Base-by-base conservation (phyloP, 768 basidiomycete genomes). In the Mycena pura region DNA sequence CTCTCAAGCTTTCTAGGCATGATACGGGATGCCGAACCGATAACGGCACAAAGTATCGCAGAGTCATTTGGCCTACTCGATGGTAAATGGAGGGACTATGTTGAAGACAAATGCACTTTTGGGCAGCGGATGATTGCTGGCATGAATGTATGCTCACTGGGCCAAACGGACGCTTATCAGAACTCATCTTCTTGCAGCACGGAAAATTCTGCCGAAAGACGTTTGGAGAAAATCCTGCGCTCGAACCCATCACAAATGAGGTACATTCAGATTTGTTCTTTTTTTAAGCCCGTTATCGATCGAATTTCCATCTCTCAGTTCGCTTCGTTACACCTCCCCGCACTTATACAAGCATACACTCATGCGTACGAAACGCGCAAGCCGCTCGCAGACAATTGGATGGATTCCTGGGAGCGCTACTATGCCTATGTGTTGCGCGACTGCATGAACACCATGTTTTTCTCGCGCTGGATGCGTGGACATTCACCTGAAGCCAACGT, bases 401-500 rank as follows among this genome's bases (percentile, higher is more conserved):
- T 62, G 60, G 60, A 62, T 43, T 56, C 53, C n/a, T 62, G 47
- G 47, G 60, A 62, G 19, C 53, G 60, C 14, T 62, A 44, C 41
- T 62, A 62, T 28, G 53, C 40, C 14, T 43, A 56, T 32, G 53
- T 62, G 7, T 40, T 62, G n/a, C 9, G 25, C 24, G 53, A 55
- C 27, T 56, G 47, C 34, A 9, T 62, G 2, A 46, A 62, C 9
- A 62, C 60, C 32, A 56, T 62, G 60, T 62, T 34, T 28, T 62
- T 62, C 41, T 62, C 60, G 47, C 60, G 60, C 15, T 62, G 60
- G 60, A 62, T 62, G 60, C 60, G 60, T n/a, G 48, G 48, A 36
- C 60, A 62, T 17, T 50, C 60, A 2, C 47, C 46, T 1, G 53
- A 55, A 14, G 38, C 60, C 25, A 39, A 24, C 21, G 25, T 19